Conservation (phyloP, 257 asterid genomes). For the Rauvolfia tetraphylla region DNA sequence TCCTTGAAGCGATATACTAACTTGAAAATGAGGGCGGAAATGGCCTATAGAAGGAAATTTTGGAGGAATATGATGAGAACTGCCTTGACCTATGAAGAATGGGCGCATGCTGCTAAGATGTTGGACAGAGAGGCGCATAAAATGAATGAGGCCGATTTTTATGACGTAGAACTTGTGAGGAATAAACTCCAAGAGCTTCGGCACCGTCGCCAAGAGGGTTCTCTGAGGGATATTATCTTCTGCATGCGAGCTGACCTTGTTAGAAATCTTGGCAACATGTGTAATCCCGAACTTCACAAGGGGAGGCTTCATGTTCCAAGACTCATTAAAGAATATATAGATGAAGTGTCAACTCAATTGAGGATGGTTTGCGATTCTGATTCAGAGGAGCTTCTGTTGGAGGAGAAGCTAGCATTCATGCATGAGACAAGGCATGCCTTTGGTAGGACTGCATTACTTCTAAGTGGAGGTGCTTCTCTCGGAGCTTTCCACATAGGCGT, state of each 20-base stretch:
- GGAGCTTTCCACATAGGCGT: conserved; percentile 96
- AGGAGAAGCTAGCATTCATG: conserved; percentile 93
- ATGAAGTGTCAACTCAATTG: conserved; percentile 82
- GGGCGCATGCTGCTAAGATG: conserved; percentile 98
- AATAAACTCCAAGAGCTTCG: conserved; percentile 80
- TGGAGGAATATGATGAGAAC: conserved; percentile 95
- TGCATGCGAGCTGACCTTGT: conserved; percentile 90
- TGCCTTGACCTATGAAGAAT: conserved; percentile 90
- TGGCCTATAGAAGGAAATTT: conserved; percentile 87
- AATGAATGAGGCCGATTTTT: conserved; percentile 70
- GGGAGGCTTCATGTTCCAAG: conserved; percentile 88
- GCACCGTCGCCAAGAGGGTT: conserved; percentile 83
- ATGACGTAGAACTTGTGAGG: conserved; percentile 83
- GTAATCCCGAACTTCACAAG: conserved; percentile 91
- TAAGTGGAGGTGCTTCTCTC: conserved; percentile 94
- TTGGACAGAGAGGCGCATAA: conserved; percentile 70
- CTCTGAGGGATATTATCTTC: conserved; percentile 82
- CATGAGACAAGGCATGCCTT: conserved; percentile 96
- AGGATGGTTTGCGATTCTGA: conserved; percentile 90
- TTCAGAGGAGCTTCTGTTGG: conserved; percentile 80
- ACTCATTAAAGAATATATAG: conserved; percentile 85
- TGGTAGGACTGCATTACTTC: conserved; percentile 88
- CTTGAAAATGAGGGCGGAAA: conserved; percentile 73
- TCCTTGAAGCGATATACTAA: conserved; percentile 68
- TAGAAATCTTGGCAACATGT: conserved; percentile 89